Evolutionary conservation across 2,329 filamentous ascomycete genomes (phyloP).

Genomic region (Sporothrix protearum): DNA sequence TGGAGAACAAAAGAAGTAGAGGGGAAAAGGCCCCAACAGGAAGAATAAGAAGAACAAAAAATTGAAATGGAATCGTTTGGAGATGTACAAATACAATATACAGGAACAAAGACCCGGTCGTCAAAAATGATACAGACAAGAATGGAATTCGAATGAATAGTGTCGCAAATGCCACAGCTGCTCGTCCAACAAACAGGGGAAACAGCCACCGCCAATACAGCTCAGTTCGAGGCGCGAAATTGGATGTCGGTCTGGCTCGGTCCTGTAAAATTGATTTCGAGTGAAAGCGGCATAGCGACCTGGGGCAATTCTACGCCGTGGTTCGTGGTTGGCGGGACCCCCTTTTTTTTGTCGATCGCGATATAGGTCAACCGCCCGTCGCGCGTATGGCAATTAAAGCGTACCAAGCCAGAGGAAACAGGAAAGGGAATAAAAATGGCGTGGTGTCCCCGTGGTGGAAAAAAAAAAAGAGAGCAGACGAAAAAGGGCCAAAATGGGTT

Average conservation of each 20-base stretch:
- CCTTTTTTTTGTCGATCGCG: constrained; percentile 24
- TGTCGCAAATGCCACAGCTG: background rate
- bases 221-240: background rate
- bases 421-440: background rate
- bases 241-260: constrained; percentile 10
- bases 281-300: constrained; percentile 21
- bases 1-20: background rate
- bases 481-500: background rate
- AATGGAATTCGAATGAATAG: background rate
- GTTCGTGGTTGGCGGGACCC: background rate
- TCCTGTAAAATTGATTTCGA: constrained; percentile 15
- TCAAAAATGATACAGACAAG: constrained; percentile 11
- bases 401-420: background rate
- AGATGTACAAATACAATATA: constrained; percentile 16
- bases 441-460: background rate
- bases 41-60: background rate
- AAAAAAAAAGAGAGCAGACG: background rate
- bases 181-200: background rate
- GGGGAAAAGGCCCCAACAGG: background rate
- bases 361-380: constrained; percentile 7
- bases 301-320: constrained; percentile 12
- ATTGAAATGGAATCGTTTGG: background rate
- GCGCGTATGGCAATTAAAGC: constrained; percentile 1
- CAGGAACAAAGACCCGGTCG: background rate
- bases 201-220: background rate